Conservation (phyloP, 352 stramenopile genomes). For the Halophytophthora polymorphica region DNA sequence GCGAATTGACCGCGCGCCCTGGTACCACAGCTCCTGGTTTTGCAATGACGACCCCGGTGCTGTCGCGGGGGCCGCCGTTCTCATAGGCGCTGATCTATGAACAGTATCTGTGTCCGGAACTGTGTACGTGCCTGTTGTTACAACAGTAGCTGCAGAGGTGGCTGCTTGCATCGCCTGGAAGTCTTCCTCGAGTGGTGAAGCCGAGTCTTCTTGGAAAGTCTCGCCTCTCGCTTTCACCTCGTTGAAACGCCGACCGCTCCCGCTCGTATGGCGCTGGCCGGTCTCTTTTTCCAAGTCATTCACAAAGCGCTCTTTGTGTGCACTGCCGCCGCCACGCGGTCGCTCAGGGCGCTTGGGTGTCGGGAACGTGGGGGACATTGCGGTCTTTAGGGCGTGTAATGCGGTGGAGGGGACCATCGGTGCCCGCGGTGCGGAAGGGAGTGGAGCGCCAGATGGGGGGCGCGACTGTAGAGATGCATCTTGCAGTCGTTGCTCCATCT, state of each 20-base stretch:
- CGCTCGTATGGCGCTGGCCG: conserved; percentile 46
- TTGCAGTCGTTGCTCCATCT: conserved; percentile 30
- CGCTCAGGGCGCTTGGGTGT: conserved; percentile 57
- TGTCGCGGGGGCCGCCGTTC: conserved; percentile 12
- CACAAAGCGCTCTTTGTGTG: conserved; percentile 73
- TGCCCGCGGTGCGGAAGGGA: conserved; percentile 8
- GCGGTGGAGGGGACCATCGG: conserved; percentile 6
- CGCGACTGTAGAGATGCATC: conserved; percentile 11
- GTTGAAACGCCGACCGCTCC: conserved; percentile 24
- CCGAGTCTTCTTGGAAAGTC: conserved; percentile 26
- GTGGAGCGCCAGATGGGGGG: conserved; percentile 6
- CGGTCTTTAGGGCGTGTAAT: conserved; percentile 21
- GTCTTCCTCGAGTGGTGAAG: conserved; percentile 43
- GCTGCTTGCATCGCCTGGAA: conserved; percentile 34
- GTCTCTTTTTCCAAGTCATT: conserved; percentile 71
- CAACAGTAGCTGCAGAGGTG: conserved; percentile 7
- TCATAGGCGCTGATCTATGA: conserved; percentile 2
- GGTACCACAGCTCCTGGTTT: conserved; percentile 68
- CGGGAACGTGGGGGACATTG: conserved; percentile 16
- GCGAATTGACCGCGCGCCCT: conserved; percentile 58
- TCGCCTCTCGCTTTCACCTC: conserved; percentile 28
- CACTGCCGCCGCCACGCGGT: conserved; percentile 37
- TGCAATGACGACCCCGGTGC: conserved; percentile 19
- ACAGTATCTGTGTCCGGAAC: too few relatives aligned
- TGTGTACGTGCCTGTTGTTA: too few relatives aligned